Percentiles rank a stretch among this genome's conserved stretches.
Evolutionary conservation across 176 grass and related monocot genomes (phyloP).

Genomic region (Stipa capillata): DNA sequence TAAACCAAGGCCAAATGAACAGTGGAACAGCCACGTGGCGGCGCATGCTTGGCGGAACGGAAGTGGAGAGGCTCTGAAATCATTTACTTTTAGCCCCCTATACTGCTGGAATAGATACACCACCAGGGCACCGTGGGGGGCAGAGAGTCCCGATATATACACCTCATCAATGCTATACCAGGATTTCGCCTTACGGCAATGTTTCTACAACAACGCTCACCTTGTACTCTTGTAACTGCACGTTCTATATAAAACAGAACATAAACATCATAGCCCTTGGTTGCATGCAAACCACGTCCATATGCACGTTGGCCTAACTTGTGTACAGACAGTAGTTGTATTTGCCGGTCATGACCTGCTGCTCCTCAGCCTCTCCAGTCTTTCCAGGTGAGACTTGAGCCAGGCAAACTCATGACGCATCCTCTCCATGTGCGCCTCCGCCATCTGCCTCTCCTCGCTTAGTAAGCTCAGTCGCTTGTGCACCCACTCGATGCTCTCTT

Average conservation of each 20-base stretch:
- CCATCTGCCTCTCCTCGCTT: slow-evolving; percentile 67
- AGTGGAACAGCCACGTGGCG: too few species aligned
- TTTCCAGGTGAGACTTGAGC: slow-evolving; percentile 64
- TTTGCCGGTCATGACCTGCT: slow-evolving; percentile 16
- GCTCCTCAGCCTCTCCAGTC: slow-evolving; percentile 46
- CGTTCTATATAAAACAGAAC: neutral
- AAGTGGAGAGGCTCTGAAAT: too few species aligned
- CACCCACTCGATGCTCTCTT: slow-evolving; percentile 53
- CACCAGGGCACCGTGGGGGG: neutral
- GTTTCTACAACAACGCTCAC: neutral
- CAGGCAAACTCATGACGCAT: slow-evolving; percentile 61
- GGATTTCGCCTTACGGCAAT: slow-evolving; percentile 11
- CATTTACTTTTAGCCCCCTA: too few species aligned
- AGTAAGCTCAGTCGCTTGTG: slow-evolving; percentile 59
- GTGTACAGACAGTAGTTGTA: neutral
- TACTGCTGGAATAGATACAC: neutral
- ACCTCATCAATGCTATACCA: neutral
- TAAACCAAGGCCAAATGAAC: too few species aligned
- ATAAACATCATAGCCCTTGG: neutral
- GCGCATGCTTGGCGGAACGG: too few species aligned
- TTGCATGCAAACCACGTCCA: neutral
- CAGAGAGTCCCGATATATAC: slow-evolving; percentile 8
- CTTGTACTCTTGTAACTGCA: slow-evolving; percentile 16
- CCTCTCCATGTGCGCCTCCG: slow-evolving; percentile 65
- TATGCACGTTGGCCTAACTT: neutral